A percentile compares a stretch with the other conserved stretches of the same genome.
phyloP scores from a whole-genome alignment of 2,329 filamentous ascomycete species.

The Penicillium sp. region DNA sequence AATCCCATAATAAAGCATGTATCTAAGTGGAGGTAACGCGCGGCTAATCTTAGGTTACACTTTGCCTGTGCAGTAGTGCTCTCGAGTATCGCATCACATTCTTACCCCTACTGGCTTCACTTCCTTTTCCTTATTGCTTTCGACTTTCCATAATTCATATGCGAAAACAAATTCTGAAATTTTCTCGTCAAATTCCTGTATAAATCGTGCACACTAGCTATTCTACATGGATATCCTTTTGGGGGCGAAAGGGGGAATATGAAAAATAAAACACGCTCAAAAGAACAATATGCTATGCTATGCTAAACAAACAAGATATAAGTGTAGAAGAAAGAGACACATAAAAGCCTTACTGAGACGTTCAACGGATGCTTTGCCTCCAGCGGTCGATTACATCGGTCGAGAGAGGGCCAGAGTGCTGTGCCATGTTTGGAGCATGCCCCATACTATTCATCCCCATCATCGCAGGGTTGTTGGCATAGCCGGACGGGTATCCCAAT shows the following conservation, averaged over 20 bases:
- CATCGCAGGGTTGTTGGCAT: conserved; percentile 29
- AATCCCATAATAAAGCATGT: not conserved
- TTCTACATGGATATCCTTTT: conserved; percentile 22
- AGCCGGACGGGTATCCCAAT: conserved; percentile 25
- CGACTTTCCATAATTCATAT: not conserved
- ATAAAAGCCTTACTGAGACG: not conserved
- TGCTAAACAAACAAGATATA: conserved; percentile 3
- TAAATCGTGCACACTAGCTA: conserved; percentile 17
- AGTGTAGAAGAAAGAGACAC: conserved; percentile 3
- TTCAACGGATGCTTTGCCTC: conserved; percentile 48
- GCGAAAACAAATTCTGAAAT: not conserved
- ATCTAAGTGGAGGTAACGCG: conserved; percentile 4
- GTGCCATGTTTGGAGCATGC: conserved; percentile 30
- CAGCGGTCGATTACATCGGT: conserved; percentile 60
- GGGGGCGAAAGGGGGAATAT: not conserved
- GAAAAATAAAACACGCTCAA: conserved; percentile 12
- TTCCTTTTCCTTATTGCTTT: not conserved
- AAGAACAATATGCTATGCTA: conserved; percentile 20
- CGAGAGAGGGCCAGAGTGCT: conserved; percentile 48
- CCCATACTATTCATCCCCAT: conserved; percentile 29
- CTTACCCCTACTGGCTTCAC: not conserved
- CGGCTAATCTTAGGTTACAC: conserved; percentile 11
- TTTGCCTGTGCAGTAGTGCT: not conserved
- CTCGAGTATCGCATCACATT: conserved; percentile 7
- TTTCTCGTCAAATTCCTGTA: not conserved